A percentile compares a stretch with the other conserved stretches of the same genome.
phyloP scores from a whole-genome alignment of 106 monocot genomes.

The Acanthochlamys bracteata region DNA sequence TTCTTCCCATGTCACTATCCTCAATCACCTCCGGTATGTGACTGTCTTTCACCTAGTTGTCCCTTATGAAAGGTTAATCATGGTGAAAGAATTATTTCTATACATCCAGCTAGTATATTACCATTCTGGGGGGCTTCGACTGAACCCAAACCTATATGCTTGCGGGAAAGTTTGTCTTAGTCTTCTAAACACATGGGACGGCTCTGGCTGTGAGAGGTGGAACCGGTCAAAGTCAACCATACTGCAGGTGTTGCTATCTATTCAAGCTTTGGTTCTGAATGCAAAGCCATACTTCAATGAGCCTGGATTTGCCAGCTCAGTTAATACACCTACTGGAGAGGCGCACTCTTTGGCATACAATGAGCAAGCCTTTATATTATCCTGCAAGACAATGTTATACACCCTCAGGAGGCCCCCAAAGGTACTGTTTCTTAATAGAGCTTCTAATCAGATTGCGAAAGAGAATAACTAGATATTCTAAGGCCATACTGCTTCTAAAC shows the following conservation, averaged over 20 bases:
- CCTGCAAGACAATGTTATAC: slow-evolving; percentile 56
- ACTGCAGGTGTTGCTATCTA: slow-evolving; percentile 52
- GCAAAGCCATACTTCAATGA: slow-evolving; percentile 56
- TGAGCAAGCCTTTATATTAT: slow-evolving; percentile 23
- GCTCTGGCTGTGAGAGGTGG: slow-evolving; percentile 37
- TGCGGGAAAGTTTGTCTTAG: slow-evolving; percentile 51
- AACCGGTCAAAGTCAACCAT: slow-evolving; percentile 36
- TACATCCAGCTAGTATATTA: slow-evolving; percentile 46
- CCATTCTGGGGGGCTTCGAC: slow-evolving; percentile 33
- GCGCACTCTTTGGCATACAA: slow-evolving; percentile 39
- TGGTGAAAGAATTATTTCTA: too few relatives aligned
- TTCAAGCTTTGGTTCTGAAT: slow-evolving; percentile 54
- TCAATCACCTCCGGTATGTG: slow-evolving; percentile 54
- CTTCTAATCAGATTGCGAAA: too few relatives aligned
- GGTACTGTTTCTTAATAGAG: too few relatives aligned
- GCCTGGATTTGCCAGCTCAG: neutral
- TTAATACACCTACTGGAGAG: slow-evolving; percentile 9
- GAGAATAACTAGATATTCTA: too few relatives aligned
- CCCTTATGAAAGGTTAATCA: neutral
- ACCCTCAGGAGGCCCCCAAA: slow-evolving; percentile 31
- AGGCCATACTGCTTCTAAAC: too few relatives aligned
- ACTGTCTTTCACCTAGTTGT: neutral
- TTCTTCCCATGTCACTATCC: slow-evolving; percentile 58
- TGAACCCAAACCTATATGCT: slow-evolving; percentile 47
- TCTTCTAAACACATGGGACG: slow-evolving; percentile 42